Base-by-base conservation (phyloP, 2,329 filamentous ascomycete species). In the Pseudocercospora fuligena region DNA sequence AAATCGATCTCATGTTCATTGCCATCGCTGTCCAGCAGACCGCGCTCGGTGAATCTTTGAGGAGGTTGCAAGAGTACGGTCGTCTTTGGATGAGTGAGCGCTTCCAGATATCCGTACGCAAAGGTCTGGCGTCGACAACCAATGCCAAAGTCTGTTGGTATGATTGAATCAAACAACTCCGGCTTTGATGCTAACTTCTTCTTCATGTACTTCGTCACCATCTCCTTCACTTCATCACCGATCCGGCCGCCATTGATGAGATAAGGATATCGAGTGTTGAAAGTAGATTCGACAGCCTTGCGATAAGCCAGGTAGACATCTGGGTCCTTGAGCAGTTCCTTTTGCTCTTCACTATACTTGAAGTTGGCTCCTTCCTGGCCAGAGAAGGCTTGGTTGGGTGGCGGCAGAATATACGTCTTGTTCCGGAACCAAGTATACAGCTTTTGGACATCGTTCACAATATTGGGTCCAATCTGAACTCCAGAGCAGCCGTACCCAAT, bases 331-430 rank as follows among this genome's bases (percentile, higher is more conserved):
- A 73, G 66, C 2, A 71, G 47, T 43, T 67, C 65, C 54, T 70
- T 87, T 58, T 90, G 82, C 75, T 97, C 77, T 3, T 71, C 51
- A 16, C 72, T 92, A 36, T 86, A 73, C 60, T 68, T 70, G 68
- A 73, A 73, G 63, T 73, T 73, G 16, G 62, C 64, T n/a, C 70
- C 70, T 12, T 59, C 67, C n/a, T 60, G 11, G 14, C 61, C 70
- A 9, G 68, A 66, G 61, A 67, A 73, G 4, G 62, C 29, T 57
- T 68, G 66, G 25, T 69, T 71, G 11, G 69, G 70, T 21, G 70
- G 68, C 16, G 67, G 70, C 12, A 68, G 49, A 14, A 72, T 66
- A 43, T 68, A 72, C 3, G 68, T 72, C 58, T 68, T 70, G 60
- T 69, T 72, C 7, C 70, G 57, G 29, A 70, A 70, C 70, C 70